Conservation (phyloP, 257 asterid genomes). For the Euphrasia confusa region DNA sequence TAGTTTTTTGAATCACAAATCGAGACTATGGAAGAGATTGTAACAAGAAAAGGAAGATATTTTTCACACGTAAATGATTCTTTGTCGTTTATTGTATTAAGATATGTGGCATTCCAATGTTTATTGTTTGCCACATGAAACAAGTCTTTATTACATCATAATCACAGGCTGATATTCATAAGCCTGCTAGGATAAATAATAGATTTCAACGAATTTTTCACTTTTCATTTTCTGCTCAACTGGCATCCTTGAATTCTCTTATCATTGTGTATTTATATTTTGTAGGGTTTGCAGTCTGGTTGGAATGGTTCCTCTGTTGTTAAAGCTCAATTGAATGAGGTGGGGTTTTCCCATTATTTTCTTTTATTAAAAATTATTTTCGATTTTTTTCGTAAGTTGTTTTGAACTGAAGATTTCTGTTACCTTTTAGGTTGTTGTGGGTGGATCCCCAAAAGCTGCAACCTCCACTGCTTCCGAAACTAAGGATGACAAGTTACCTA, state of each 20-base stretch:
- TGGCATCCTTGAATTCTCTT: slow-evolving; percentile 16
- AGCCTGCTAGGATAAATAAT: slow-evolving; percentile 9
- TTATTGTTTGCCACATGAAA: not conserved
- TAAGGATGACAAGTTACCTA: slow-evolving; percentile 39
- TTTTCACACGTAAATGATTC: not conserved
- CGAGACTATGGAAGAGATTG: not conserved
- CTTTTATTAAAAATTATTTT: slow-evolving; percentile 30
- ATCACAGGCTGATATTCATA: slow-evolving; percentile 2
- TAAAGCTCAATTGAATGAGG: slow-evolving; percentile 61
- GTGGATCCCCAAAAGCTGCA: slow-evolving; percentile 44
- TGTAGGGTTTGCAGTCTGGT: slow-evolving; percentile 48
- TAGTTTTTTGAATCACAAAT: slow-evolving; percentile 2
- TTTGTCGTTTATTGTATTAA: not conserved
- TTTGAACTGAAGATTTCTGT: slow-evolving; percentile 36
- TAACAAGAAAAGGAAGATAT: not conserved
- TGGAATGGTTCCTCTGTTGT: slow-evolving; percentile 43
- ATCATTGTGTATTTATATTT: slow-evolving; percentile 19
- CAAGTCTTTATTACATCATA: slow-evolving; percentile 7
- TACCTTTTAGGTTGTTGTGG: slow-evolving; percentile 59
- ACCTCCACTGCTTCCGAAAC: slow-evolving; percentile 34
- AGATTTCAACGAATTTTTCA: not conserved
- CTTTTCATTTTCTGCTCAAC: not conserved
- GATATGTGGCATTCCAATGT: not conserved
- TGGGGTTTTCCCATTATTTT: slow-evolving; percentile 27
- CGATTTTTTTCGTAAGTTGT: slow-evolving; percentile 26